These are phyloP conservation scores for Mortierella antarctica DNA, from an alignment of 192 early-diverging fungal species.

Conservation along the genomic window DNA sequence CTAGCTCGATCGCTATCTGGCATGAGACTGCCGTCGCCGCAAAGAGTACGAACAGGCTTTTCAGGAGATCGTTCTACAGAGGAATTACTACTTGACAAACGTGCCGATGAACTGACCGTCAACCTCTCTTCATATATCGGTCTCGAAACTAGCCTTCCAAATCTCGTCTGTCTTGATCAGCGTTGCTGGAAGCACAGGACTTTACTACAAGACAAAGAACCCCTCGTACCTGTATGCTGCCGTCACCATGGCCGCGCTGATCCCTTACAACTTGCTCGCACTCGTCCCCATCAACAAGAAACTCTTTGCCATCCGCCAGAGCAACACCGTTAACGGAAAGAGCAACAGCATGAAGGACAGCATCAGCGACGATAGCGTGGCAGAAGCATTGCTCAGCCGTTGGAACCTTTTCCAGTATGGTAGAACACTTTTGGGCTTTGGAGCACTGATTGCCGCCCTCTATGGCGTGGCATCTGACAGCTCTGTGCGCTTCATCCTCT, in stretches of 20 bases:
- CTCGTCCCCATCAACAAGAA: slow-evolving; percentile 29
- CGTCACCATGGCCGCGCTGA: slow-evolving; percentile 8
- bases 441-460: slow-evolving; percentile 10
- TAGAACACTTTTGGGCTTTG: slow-evolving; percentile 24
- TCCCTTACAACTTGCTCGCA: slow-evolving; percentile 20
- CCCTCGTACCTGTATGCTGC: slow-evolving; percentile 32
- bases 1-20: slow-evolving; percentile 46
- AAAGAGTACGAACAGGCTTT: slow-evolving; percentile 7
- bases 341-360: slow-evolving; percentile 37
- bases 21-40: slow-evolving; percentile 18
- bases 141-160: slow-evolving; percentile 14
- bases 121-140: neutral
- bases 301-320: slow-evolving; percentile 34
- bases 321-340: slow-evolving; percentile 35
- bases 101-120: no score
- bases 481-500: slow-evolving; percentile 29
- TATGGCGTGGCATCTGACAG: slow-evolving; percentile 30
- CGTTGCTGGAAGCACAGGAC: slow-evolving; percentile 11
- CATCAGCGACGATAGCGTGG: slow-evolving; percentile 21
- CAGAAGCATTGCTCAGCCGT: slow-evolving; percentile 18
- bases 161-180: slow-evolving; percentile 1
- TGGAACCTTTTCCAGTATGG: slow-evolving; percentile 26
- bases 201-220: slow-evolving; percentile 50
- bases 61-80: no score
- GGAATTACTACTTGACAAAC: no score